These are phyloP conservation scores for Pseudocercospora crystallina DNA, from an alignment of 2,329 filamentous ascomycete genomes.

Conservation along the genomic window DNA sequence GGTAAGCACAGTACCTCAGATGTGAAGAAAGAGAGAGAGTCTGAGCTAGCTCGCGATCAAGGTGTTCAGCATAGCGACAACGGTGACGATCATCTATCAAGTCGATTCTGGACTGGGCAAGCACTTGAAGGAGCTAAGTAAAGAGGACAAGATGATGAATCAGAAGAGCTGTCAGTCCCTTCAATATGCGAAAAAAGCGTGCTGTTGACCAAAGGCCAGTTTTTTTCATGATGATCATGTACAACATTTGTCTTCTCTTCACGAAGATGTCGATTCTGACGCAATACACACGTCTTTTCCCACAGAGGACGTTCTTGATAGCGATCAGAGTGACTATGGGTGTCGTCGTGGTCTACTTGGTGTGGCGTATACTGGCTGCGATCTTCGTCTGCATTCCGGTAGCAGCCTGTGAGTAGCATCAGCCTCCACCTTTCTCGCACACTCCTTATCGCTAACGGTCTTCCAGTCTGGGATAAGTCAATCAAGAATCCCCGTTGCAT, in stretches of 20 bases:
- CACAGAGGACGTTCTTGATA: constrained; percentile 38
- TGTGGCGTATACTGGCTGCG: constrained; percentile 36
- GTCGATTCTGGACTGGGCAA: constrained; percentile 21
- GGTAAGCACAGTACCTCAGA: constrained; percentile 3
- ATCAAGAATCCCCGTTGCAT: constrained; percentile 8
- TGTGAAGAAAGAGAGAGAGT: neutral
- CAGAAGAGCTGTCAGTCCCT: constrained; percentile 19
- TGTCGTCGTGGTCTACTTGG: constrained; percentile 33
- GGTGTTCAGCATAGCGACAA: constrained; percentile 15
- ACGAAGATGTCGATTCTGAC: constrained; percentile 49
- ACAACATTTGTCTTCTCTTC: constrained; percentile 39
- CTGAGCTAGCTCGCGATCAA: constrained; percentile 1
- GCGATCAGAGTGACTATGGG: constrained; percentile 30
- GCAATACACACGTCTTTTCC: constrained; percentile 50
- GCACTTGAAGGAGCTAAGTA: constrained; percentile 10
- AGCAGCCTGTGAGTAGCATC: constrained; percentile 29
- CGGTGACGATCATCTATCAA: constrained; percentile 14
- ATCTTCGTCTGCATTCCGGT: constrained; percentile 45
- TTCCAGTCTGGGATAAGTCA: constrained; percentile 19
- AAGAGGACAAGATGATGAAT: constrained; percentile 7
- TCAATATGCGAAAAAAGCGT: too few relatives aligned
- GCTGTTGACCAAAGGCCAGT: constrained; percentile 5
- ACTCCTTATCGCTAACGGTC: constrained; percentile 18
- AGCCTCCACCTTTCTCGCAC: constrained; percentile 32
- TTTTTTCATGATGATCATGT: constrained; percentile 29